phyloP scores from a whole-genome alignment of 192 early-diverging fungal species.

The Podila epigama region DNA sequence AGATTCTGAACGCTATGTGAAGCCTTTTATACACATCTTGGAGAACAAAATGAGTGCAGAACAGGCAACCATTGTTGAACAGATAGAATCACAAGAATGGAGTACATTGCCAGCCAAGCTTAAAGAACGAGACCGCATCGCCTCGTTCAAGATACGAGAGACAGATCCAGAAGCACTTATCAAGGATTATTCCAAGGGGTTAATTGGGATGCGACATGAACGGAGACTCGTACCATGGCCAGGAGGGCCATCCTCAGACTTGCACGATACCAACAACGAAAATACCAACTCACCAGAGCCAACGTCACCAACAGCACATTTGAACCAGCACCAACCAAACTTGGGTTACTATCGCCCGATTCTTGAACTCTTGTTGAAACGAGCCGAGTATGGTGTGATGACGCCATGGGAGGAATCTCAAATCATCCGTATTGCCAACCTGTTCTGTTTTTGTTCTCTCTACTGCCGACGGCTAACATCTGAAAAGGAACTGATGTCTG shows the following conservation, averaged over 20 bases:
- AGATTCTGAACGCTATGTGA: constrained; percentile 31
- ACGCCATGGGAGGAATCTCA: constrained; percentile 19
- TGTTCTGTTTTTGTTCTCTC: constrained; percentile 24
- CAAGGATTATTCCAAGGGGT: too few species aligned
- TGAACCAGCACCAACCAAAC: background rate
- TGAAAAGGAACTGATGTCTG: background rate
- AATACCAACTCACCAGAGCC: background rate
- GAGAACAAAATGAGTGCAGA: background rate
- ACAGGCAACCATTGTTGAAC: background rate
- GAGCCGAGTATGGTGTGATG: constrained; percentile 28
- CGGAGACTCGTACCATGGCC: too few species aligned
- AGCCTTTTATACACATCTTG: constrained; percentile 3
- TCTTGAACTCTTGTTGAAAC: constrained; percentile 7
- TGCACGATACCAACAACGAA: background rate
- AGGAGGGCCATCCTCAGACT: too few species aligned
- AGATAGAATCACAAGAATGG: too few species aligned
- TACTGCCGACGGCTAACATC: constrained; percentile 3
- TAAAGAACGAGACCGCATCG: too few species aligned
- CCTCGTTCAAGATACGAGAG: too few species aligned
- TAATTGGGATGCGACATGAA: too few species aligned
- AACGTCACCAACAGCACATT: background rate
- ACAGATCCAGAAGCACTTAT: too few species aligned
- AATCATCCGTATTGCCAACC: constrained; percentile 5
- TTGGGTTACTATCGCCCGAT: constrained; percentile 16
- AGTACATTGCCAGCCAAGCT: too few species aligned